Percentiles rank a stretch among this genome's conserved stretches.
phyloP scores from a whole-genome alignment of 768 basidiomycete genomes.

The Cyclocybe cylindracea region DNA sequence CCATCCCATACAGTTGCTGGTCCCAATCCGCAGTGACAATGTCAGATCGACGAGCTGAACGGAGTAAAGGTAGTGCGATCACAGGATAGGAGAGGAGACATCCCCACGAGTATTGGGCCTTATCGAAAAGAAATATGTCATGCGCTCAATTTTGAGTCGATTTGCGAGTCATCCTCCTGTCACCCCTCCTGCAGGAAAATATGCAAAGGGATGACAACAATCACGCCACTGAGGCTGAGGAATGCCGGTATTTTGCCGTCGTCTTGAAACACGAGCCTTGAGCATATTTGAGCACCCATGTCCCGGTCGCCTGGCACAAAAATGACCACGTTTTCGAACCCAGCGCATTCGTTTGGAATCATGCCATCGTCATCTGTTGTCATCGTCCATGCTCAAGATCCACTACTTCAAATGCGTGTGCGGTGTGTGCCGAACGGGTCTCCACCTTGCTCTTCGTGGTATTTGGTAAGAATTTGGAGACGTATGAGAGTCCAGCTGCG shows the following conservation, averaged over 20 bases:
- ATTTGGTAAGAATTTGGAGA: slow-evolving; percentile 32
- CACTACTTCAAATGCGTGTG: slow-evolving; percentile 11
- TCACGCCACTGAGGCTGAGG: slow-evolving; percentile 7
- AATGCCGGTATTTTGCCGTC: slow-evolving; percentile 14
- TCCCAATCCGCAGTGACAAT: slow-evolving; percentile 3
- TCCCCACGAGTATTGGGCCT: slow-evolving; percentile 2
- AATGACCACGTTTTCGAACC: slow-evolving; percentile 1
- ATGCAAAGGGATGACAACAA: slow-evolving; percentile 15
- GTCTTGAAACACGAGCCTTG: not conserved
- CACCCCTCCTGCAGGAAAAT: slow-evolving; percentile 4
- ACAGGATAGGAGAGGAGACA: not conserved
- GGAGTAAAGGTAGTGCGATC: slow-evolving; percentile 15
- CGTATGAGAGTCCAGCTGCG: slow-evolving; percentile 55
- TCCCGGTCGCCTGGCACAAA: not conserved
- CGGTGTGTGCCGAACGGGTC: slow-evolving; percentile 9
- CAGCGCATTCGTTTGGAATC: not conserved
- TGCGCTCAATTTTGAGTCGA: not conserved
- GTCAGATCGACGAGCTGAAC: slow-evolving; percentile 13
- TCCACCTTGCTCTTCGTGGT: slow-evolving; percentile 11
- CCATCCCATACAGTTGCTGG: slow-evolving; percentile 3
- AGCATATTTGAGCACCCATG: too few species aligned
- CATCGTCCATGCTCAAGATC: slow-evolving; percentile 20
- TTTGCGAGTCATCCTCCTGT: not conserved
- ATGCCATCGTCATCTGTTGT: not conserved
- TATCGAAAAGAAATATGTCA: slow-evolving; percentile 8